phyloP scores from a whole-genome alignment of 257 asterid species.

The Solanum commersonii region DNA sequence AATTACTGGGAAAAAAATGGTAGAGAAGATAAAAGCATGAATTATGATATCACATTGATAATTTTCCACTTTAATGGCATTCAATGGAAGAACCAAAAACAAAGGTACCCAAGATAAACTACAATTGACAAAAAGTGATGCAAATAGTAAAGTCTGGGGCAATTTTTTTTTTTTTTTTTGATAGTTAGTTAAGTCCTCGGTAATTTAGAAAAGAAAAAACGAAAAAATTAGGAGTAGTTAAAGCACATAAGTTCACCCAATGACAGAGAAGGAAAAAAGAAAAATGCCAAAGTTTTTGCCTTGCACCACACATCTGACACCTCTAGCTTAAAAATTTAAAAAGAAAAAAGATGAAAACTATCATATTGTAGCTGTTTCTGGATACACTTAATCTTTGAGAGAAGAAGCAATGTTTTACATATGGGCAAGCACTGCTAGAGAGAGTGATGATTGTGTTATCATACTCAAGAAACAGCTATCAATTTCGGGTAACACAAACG shows the following conservation, averaged over 20 bases:
- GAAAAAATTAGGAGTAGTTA: background rate
- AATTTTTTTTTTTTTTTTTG: background rate
- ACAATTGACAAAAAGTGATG: background rate
- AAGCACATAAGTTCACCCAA: background rate
- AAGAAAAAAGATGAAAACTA: background rate
- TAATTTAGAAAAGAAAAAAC: background rate
- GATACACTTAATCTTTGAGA: background rate
- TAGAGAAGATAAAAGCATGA: background rate
- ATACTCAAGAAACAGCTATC: background rate
- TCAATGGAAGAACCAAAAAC: background rate
- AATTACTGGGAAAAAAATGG: background rate
- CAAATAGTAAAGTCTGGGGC: background rate
- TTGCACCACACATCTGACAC: background rate
- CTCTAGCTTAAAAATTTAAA: background rate
- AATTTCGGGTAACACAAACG: background rate
- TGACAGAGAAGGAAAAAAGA: background rate
- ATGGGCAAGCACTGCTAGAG: background rate
- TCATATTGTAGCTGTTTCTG: background rate
- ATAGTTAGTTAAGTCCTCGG: background rate
- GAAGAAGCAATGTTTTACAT: background rate
- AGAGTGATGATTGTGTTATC: background rate
- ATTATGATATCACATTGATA: background rate
- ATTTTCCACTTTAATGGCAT: background rate
- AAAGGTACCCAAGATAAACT: background rate
- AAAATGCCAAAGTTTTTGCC: background rate